Evolutionary conservation across 805 yeast genomes (phyloP).

Genomic region (Groenewaldozyma tartarivorans): DNA sequence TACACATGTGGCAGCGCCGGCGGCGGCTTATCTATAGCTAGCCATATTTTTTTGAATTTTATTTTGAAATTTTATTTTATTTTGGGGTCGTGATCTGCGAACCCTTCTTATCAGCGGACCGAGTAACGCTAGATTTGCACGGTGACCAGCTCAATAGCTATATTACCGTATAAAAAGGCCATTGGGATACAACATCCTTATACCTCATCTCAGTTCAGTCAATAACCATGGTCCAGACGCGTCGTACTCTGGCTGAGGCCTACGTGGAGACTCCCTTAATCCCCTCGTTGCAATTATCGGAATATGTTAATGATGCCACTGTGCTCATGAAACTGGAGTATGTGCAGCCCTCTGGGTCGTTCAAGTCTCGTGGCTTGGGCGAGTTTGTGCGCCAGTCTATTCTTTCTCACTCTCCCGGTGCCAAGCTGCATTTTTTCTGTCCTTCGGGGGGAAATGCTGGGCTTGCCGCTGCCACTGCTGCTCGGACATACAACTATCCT

Average conservation of each 20-base stretch:
- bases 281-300: conserved; percentile 64
- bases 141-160: no score
- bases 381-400: conserved; percentile 58
- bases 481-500: conserved; percentile 49
- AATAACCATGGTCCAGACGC: no score
- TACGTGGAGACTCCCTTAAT: conserved; percentile 63
- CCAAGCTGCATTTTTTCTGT: conserved; percentile 46
- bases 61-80: no score
- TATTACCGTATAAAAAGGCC: no score
- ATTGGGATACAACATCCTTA: no score
- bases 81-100: no score
- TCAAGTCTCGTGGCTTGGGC: conserved; percentile 89
- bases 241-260: conserved; percentile 11
- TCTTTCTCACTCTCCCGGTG: background rate
- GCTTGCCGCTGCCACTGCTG: conserved; percentile 91
- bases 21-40: no score
- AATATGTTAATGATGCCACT: conserved; percentile 52
- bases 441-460: conserved; percentile 98
- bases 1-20: no score
- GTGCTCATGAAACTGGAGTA: conserved; percentile 78
- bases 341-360: conserved; percentile 81
- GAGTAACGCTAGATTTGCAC: no score
- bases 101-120: no score
- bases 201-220: no score
- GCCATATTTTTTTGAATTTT: no score